Evolutionary conservation across 1,139 yeast species (phyloP), one percentile per base, ranked within the genome.

Genomic region (Diutina neorugosa): DNA sequence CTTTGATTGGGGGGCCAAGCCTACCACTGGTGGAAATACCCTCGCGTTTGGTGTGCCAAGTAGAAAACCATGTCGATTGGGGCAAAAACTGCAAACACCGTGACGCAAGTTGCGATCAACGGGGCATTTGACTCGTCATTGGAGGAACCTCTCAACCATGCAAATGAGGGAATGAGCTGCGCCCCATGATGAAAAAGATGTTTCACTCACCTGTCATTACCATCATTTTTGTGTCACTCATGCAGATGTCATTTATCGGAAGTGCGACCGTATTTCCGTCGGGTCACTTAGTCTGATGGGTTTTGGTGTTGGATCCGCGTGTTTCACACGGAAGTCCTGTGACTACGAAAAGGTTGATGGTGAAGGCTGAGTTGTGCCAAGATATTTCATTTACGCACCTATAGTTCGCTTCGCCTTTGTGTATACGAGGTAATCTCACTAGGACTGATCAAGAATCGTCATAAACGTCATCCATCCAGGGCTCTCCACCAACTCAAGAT

Each of bases 391-490:
- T 31, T 31, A 31, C 37, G 37, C 12, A 31, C 37, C 37, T 31
- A 31, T 31, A 31, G n/a, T 11, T 11, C 37, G 9, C n/a, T 14
- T 11, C 1, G n/a, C 1, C n/a, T 31, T 14, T 14, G n/a, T 11
- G 37, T 31, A 14, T 31, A 31, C n/a, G 4, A 31, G n/a, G 14
- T 31, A 31, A 7, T 14, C 37, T 31, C 37, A 31, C 11, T 12
- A 44, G 25, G 50, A 46, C 16, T 73, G 77, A 56, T 74, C 77
- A 53, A 74, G 61, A 37, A 86, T 84, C 1, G 90, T 79, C 51
- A 83, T 63, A 54, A 87, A 69, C 1, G 93, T 84, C 73, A 81
- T 82, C 91, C 95, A 84, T 0, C 93, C 91, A 0, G 86, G 80
- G 52, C 79, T 71, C 58, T 84, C 84, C 16, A 82, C 70, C 54